Evolutionary conservation across 805 yeast genomes (phyloP).

Genomic region (Metschnikowia reukaufii): DNA sequence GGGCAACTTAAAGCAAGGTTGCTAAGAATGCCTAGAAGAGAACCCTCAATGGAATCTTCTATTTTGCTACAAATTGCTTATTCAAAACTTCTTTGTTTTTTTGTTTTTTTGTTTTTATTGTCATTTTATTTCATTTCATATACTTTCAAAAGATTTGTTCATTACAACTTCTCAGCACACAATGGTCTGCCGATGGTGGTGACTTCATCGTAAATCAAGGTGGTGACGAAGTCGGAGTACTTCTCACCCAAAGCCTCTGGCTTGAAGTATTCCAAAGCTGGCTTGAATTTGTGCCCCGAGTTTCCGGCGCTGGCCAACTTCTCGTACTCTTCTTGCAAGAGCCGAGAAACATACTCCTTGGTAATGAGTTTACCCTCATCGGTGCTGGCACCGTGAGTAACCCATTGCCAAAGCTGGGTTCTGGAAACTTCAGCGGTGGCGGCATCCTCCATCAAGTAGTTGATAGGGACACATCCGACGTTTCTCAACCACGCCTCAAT

Average conservation of each 20-base stretch:
- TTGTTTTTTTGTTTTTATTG: background rate
- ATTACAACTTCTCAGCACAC: conserved; percentile 41
- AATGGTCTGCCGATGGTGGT: conserved; percentile 51
- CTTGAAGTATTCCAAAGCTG: conserved; percentile 68
- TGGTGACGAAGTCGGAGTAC: conserved; percentile 76
- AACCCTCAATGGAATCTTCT: too few species aligned
- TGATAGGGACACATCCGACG: conserved; percentile 82
- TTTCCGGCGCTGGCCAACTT: conserved; percentile 50
- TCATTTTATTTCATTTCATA: background rate
- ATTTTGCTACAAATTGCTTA: too few species aligned
- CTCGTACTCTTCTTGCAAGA: conserved; percentile 62
- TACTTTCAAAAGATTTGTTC: background rate
- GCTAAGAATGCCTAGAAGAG: too few species aligned
- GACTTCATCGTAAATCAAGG: conserved; percentile 71
- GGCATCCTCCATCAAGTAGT: conserved; percentile 85
- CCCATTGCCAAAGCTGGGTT: conserved; percentile 83
- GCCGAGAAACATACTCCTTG: conserved; percentile 54
- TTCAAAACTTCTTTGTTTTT: background rate
- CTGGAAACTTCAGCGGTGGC: conserved; percentile 88
- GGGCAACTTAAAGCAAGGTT: too few species aligned
- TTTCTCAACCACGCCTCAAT: conserved; percentile 88
- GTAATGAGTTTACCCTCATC: conserved; percentile 61
- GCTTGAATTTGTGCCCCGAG: conserved; percentile 62
- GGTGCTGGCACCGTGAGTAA: conserved; percentile 62
- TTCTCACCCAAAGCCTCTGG: conserved; percentile 72